Percentiles rank a stretch among this genome's conserved stretches.
Conservation (phyloP, 805 yeast genomes). For the Diddensiella santjacobensis region DNA sequence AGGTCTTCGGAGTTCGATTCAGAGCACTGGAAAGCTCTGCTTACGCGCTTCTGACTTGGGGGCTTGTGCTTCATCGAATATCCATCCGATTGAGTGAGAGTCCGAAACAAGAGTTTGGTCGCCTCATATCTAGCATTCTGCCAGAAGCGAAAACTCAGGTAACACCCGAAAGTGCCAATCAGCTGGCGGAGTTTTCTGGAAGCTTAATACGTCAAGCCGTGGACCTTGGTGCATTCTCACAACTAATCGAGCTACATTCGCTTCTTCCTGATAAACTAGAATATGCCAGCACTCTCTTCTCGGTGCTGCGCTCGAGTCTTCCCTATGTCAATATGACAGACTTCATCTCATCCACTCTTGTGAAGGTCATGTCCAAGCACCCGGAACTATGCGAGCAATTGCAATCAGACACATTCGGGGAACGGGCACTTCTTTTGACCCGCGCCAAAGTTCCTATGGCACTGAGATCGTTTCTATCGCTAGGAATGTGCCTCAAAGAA, state of each 20-base stretch:
- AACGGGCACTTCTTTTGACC: constrained; percentile 47
- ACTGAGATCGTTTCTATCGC: constrained; percentile 55
- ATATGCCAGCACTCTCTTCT: constrained; percentile 20
- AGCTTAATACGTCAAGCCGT: constrained; percentile 7
- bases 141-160: not conserved
- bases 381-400: constrained; percentile 47
- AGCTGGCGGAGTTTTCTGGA: constrained; percentile 5
- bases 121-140: constrained; percentile 7
- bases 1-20: constrained; percentile 9
- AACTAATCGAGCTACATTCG: constrained; percentile 2
- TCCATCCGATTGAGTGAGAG: constrained; percentile 24
- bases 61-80: constrained; percentile 25
- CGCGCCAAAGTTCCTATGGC: constrained; percentile 72
- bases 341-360: constrained; percentile 41
- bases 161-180: not conserved
- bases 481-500: constrained; percentile 56
- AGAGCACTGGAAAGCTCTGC: constrained; percentile 8
- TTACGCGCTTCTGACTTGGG: constrained; percentile 30
- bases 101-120: constrained; percentile 9
- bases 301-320: constrained; percentile 36
- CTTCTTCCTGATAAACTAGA: constrained; percentile 9
- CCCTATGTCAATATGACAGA: constrained; percentile 50
- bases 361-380: constrained; percentile 40
- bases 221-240: constrained; percentile 10
- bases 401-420: constrained; percentile 44